Evolutionary conservation across 257 asterid genomes (phyloP).

Genomic region (Penstemon barbatus): DNA sequence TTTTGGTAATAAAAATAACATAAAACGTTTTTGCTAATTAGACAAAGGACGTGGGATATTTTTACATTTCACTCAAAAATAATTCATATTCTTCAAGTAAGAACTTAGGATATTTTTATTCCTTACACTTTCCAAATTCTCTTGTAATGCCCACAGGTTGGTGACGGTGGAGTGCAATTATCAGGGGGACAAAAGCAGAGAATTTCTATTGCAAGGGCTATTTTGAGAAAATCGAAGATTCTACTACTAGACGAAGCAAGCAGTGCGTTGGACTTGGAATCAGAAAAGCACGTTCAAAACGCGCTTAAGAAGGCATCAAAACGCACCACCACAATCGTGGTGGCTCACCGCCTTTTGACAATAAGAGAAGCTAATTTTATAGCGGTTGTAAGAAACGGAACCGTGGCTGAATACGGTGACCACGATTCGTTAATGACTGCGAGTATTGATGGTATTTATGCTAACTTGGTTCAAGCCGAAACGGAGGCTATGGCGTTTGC

Average conservation of each 20-base stretch:
- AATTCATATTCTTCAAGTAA: too few species aligned
- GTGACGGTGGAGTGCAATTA: slow-evolving; percentile 73
- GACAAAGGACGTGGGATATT: too few species aligned
- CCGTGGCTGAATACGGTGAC: slow-evolving; percentile 70
- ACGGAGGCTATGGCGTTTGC: slow-evolving; percentile 76
- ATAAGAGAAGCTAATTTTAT: slow-evolving; percentile 64
- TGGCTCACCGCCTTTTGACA: slow-evolving; percentile 84
- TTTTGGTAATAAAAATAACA: too few species aligned
- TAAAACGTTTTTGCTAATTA: too few species aligned
- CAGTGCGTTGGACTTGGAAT: slow-evolving; percentile 82
- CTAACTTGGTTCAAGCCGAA: slow-evolving; percentile 69
- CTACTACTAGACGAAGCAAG: slow-evolving; percentile 82
- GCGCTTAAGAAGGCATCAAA: slow-evolving; percentile 66
- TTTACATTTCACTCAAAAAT: too few species aligned
- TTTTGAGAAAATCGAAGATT: slow-evolving; percentile 63
- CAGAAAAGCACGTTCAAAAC: slow-evolving; percentile 69
- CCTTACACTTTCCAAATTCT: neutral
- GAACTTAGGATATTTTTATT: neutral
- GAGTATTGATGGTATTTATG: slow-evolving; percentile 56
- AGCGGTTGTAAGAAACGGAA: slow-evolving; percentile 64
- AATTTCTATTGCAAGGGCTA: slow-evolving; percentile 83
- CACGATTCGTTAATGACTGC: slow-evolving; percentile 59
- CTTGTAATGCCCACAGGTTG: slow-evolving; percentile 44
- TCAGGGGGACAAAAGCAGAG: slow-evolving; percentile 94
- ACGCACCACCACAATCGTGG: slow-evolving; percentile 69